Conservation (phyloP, 495 filamentous ascomycete genomes). For the Neurospora cerealis region DNA sequence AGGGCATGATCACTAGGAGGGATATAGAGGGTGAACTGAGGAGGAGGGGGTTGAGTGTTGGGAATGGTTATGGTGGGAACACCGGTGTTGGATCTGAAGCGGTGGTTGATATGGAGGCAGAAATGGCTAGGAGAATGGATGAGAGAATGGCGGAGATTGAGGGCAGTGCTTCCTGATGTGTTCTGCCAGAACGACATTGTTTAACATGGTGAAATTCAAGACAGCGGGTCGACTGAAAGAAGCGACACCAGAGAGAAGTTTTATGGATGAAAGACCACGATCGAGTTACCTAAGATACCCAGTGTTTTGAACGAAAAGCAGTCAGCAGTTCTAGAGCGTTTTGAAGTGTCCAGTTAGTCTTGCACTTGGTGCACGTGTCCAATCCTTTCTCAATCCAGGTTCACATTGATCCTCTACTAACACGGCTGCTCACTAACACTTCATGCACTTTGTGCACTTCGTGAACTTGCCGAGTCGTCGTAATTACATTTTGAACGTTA, state of each 20-base stretch:
- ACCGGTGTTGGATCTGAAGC: slow-evolving; percentile 20
- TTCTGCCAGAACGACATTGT: neutral
- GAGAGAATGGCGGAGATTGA: slow-evolving; percentile 39
- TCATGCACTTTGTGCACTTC: neutral
- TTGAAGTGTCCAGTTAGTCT: neutral
- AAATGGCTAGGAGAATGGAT: slow-evolving; percentile 50
- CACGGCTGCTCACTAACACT: neutral
- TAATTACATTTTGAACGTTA: neutral
- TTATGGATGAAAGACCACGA: neutral
- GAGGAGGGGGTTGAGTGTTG: slow-evolving; percentile 29
- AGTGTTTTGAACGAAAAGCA: neutral
- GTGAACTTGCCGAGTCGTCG: neutral
- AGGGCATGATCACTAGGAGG: slow-evolving; percentile 30
- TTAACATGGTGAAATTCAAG: neutral
- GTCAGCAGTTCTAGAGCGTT: neutral
- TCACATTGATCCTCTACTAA: neutral
- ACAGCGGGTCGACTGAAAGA: neutral
- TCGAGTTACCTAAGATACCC: neutral
- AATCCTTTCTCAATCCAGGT: neutral
- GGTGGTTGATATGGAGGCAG: slow-evolving; percentile 45
- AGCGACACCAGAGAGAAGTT: neutral
- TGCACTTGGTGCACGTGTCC: neutral
- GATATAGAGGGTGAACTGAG: slow-evolving; percentile 34
- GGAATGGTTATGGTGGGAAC: slow-evolving; percentile 11
- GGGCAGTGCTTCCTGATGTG: neutral